Base-by-base conservation (phyloP, 2,329 filamentous ascomycete genomes). In the Aspergillus niger region DNA sequence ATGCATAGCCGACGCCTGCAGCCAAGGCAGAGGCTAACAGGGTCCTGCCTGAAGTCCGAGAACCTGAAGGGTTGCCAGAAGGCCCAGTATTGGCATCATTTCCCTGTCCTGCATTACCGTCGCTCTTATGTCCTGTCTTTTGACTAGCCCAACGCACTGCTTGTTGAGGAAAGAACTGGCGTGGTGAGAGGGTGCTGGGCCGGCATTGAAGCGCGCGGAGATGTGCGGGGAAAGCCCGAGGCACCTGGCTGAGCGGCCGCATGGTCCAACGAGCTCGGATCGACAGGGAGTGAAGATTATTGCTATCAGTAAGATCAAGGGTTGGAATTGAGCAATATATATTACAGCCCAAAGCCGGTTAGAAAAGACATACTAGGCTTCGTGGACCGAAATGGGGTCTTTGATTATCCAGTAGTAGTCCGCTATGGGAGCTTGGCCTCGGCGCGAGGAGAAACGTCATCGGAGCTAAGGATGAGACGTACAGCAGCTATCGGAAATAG, bases 1-100 rank as follows among this genome's bases (percentile, higher is more conserved):
- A 79, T 13, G 78, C 71, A 65, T 86, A 86, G 3, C 83, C 80
- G n/a, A 82, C 68, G 10, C 80, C 79, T 28, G 80, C 81, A 17
- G 82, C 81, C 52, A 83, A 79, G 28, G 79, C 77, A 51, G 82
- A 78, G 50, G 83, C 72, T 15, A 84, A 70, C 2, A 84, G 61
- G 4, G 80, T 81, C 47, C 80, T 76, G 17, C 77, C 72, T 2
- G 81, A 80, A 2, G 77, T 81, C 83, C 75, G 75, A 47, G 81
- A 81, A 8, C 59, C 62, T 0, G 67, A 48, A 1, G 65, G 28
- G 32, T 55, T 54, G 7, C 54, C 50, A 24, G 65, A 65, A 8
- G 68, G 64, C 3, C 44, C 58, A 15, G 66, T 62, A 22, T 15
- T 55, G 8, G 60, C 65, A 48, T 65, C 64, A 47, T 63, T 61